Conservation (phyloP, 78 protist genomes). For the Emiliania huxleyi region DNA sequence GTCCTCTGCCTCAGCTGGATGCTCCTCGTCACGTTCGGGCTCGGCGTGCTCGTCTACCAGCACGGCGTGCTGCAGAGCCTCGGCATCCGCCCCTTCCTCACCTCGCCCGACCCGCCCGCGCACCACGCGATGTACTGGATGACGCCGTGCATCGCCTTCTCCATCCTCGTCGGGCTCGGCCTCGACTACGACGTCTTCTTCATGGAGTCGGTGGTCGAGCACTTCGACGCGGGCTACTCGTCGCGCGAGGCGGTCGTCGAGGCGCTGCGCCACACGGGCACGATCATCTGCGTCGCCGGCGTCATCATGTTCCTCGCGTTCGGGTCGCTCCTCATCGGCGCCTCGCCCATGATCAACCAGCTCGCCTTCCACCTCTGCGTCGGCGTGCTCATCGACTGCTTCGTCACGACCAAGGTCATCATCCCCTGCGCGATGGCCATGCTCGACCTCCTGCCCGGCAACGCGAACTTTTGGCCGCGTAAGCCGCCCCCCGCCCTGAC, state of each 20-base stretch:
- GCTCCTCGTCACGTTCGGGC: constrained; percentile 34
- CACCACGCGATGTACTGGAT: constrained; percentile 36
- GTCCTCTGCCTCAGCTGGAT: constrained; percentile 39
- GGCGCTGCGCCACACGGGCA: constrained; percentile 51
- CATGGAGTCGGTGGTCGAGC: constrained; percentile 39
- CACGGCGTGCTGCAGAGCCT: constrained; percentile 21
- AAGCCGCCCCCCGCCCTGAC: background rate
- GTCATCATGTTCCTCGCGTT: constrained; percentile 74
- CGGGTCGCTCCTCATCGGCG: constrained; percentile 55
- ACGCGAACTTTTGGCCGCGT: background rate
- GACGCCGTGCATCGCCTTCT: constrained; percentile 53
- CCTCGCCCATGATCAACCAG: constrained; percentile 31
- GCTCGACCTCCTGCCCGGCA: background rate
- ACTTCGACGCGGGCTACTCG: background rate
- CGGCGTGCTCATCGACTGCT: constrained; percentile 68
- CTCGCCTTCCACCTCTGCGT: constrained; percentile 47
- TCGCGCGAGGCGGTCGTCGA: constrained; percentile 28
- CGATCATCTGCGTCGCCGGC: constrained; percentile 74
- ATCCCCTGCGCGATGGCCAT: constrained; percentile 52
- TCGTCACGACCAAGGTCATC: constrained; percentile 53
- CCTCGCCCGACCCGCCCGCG: background rate
- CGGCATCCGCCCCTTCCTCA: background rate
- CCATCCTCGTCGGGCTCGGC: constrained; percentile 63
- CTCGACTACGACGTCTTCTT: constrained; percentile 75
- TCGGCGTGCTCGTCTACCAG: constrained; percentile 23